These are phyloP conservation scores for Solanum okadae DNA, from an alignment of 257 asterid genomes.

Conservation along the genomic window DNA sequence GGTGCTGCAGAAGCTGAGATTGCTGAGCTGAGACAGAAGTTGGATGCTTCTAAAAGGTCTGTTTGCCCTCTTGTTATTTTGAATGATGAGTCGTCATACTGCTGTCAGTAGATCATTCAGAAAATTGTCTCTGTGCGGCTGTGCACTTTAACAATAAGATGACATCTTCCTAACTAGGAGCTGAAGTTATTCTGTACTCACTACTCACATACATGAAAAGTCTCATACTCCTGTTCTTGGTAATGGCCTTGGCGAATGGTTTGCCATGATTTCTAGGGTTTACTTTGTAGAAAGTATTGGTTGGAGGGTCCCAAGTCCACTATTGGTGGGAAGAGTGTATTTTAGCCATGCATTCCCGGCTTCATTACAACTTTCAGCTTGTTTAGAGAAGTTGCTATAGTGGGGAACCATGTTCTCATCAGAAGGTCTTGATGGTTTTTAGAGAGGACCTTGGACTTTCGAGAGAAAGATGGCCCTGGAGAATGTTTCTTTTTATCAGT, in stretches of 20 bases:
- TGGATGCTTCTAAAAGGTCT: constrained; percentile 71
- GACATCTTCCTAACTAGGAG: neutral
- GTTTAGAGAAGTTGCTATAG: neutral
- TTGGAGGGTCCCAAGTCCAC: neutral
- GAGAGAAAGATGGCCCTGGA: neutral
- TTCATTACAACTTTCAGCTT: neutral
- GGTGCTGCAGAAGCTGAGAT: constrained; percentile 93
- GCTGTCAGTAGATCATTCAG: neutral
- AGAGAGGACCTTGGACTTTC: neutral
- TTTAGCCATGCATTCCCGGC: neutral
- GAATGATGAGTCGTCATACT: neutral
- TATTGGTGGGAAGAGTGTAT: neutral
- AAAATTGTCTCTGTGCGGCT: neutral
- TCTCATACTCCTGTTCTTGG: neutral
- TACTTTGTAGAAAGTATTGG: neutral
- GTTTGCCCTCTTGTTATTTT: neutral
- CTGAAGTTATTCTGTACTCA: neutral
- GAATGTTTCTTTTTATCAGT: neutral
- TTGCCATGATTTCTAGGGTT: neutral
- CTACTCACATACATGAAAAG: neutral
- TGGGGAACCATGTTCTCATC: neutral
- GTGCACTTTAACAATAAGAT: neutral
- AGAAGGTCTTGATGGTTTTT: neutral
- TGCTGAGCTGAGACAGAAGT: constrained; percentile 80
- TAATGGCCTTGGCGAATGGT: neutral